These are phyloP conservation scores for Annona cherimola DNA, from an alignment of 164 flowering plant species.

Conservation along the genomic window DNA sequence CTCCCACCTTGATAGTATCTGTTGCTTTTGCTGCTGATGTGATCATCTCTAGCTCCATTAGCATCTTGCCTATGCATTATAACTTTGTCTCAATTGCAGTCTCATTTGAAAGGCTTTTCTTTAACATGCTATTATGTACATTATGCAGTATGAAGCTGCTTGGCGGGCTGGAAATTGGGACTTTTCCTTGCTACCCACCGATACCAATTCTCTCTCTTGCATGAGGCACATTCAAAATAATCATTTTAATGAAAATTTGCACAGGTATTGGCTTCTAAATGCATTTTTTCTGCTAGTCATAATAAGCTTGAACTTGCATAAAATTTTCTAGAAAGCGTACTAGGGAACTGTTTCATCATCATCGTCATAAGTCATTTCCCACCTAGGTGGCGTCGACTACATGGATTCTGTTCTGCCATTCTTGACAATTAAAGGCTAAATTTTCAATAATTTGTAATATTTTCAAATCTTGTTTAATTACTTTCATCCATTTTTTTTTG, in stretches of 20 bases:
- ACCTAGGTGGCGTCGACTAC: too few relatives aligned
- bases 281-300: background rate
- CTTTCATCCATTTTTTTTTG: too few relatives aligned
- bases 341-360: too few relatives aligned
- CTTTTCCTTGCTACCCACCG: slow-evolving; percentile 49
- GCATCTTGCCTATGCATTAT: too few relatives aligned
- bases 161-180: slow-evolving; percentile 99
- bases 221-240: slow-evolving; percentile 23
- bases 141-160: slow-evolving; percentile 90
- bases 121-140: background rate
- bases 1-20: background rate
- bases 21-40: background rate
- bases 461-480: too few relatives aligned
- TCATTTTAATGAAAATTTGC: slow-evolving; percentile 77
- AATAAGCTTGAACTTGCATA: background rate
- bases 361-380: too few relatives aligned
- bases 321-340: too few relatives aligned
- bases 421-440: too few relatives aligned
- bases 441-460: too few relatives aligned
- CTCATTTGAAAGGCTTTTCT: background rate
- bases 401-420: too few relatives aligned
- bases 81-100: too few relatives aligned
- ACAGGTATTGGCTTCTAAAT: slow-evolving; percentile 44
- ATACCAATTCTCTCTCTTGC: slow-evolving; percentile 26
- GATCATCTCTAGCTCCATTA: too few relatives aligned